Percentiles rank a stretch among this genome's conserved stretches.
These are phyloP conservation scores for Pichia sp. DNA, from an alignment of 1,139 yeast genomes.

Conservation along the genomic window DNA sequence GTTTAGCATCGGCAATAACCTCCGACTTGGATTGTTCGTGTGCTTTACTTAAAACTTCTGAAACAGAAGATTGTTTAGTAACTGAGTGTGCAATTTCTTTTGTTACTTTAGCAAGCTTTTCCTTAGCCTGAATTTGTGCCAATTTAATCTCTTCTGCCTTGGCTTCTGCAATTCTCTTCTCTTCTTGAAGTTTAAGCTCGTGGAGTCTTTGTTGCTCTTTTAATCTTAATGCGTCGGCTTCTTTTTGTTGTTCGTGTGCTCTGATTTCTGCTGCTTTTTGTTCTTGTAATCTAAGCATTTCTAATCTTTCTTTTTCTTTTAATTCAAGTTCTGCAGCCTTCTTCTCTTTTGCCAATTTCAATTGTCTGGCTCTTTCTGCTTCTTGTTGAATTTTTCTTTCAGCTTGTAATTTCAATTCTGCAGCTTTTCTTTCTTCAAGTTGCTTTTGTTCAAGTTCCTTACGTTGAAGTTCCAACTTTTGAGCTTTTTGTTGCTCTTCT, in stretches of 20 bases:
- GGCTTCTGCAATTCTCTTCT: neutral
- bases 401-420: conserved; percentile 4
- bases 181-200: neutral
- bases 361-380: neutral
- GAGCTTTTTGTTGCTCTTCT: neutral
- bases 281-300: neutral
- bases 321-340: neutral
- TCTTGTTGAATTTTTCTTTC: neutral
- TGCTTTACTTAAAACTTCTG: conserved; percentile 5
- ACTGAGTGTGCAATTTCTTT: neutral
- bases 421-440: conserved; percentile 8
- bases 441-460: conserved; percentile 2
- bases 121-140: neutral
- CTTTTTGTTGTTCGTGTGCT: neutral
- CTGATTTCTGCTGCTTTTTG: conserved; percentile 4
- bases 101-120: neutral
- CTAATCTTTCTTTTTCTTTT: neutral
- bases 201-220: neutral
- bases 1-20: conserved; percentile 15
- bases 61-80: conserved; percentile 1
- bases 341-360: conserved; percentile 5
- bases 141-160: neutral
- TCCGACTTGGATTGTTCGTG: conserved; percentile 13
- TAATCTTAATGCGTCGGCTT: neutral
- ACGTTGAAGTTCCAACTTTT: neutral